phyloP scores from a whole-genome alignment of 2,329 filamentous ascomycete genomes.

The Aspergillus sp. region DNA sequence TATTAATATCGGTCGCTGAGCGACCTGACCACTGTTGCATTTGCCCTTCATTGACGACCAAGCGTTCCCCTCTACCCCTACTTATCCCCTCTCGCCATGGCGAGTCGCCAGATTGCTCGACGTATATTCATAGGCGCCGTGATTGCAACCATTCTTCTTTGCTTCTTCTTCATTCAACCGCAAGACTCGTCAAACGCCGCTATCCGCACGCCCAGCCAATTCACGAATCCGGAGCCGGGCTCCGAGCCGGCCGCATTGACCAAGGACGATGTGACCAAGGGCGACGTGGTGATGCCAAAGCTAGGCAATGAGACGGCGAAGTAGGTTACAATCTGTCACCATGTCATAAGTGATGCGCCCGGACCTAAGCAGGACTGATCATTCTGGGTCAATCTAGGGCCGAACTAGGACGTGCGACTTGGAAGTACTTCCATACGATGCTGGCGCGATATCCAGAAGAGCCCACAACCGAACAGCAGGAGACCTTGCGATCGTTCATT shows the following conservation, averaged over 20 bases:
- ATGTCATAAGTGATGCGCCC: not conserved
- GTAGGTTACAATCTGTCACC: constrained; percentile 26
- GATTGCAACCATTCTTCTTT: constrained; percentile 34
- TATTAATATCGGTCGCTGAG: not conserved
- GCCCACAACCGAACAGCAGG: constrained; percentile 60
- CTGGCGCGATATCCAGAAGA: constrained; percentile 66
- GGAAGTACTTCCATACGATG: constrained; percentile 67
- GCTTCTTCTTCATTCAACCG: constrained; percentile 39
- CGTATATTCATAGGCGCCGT: constrained; percentile 35
- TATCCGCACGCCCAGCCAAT: constrained; percentile 41
- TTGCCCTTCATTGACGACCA: not conserved
- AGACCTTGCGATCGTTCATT: constrained; percentile 60
- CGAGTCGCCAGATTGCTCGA: constrained; percentile 36
- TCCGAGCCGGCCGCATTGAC: constrained; percentile 23
- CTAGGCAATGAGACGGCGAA: constrained; percentile 51
- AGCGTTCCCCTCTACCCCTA: not conserved
- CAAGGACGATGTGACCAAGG: constrained; percentile 40
- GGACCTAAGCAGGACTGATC: not conserved
- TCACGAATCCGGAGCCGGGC: constrained; percentile 32
- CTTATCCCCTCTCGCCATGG: constrained; percentile 24
- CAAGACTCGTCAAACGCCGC: constrained; percentile 39
- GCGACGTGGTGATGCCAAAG: constrained; percentile 47
- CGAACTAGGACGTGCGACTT: constrained; percentile 64
- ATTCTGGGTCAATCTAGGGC: constrained; percentile 43
- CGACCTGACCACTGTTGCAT: not conserved